phyloP scores from a whole-genome alignment of 2,329 filamentous ascomycete genomes.

The Thielaviopsis punctulata region DNA sequence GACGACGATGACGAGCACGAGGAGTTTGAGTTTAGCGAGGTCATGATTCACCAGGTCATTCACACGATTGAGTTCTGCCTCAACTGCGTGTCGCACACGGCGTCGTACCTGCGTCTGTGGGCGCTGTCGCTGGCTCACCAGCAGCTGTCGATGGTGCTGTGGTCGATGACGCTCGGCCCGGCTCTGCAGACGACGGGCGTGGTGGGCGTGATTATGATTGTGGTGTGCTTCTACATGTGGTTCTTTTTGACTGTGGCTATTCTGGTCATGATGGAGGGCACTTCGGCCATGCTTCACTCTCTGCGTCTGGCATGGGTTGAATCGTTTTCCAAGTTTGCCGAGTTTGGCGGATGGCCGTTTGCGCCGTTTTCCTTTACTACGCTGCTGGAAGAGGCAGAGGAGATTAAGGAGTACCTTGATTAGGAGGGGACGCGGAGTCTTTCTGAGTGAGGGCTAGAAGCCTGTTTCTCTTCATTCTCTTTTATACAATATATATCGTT shows the following conservation, averaged over 20 bases:
- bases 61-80: slow-evolving; percentile 99
- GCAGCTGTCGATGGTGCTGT: slow-evolving; percentile 88
- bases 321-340: slow-evolving; percentile 93
- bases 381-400: slow-evolving; percentile 67
- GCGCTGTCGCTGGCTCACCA: slow-evolving; percentile 93
- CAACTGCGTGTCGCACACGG: slow-evolving; percentile 97
- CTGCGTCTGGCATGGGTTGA: slow-evolving; percentile 91
- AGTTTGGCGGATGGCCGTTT: slow-evolving; percentile 77
- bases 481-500: too few relatives aligned
- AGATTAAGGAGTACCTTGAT: slow-evolving; percentile 37
- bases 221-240: slow-evolving; percentile 75
- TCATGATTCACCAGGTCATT: slow-evolving; percentile 98
- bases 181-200: slow-evolving; percentile 52
- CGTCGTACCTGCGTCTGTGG: slow-evolving; percentile 97
- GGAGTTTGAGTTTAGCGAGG: slow-evolving; percentile 92
- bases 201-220: slow-evolving; percentile 60
- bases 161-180: slow-evolving; percentile 82
- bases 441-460: too few relatives aligned
- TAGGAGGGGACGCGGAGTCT: slow-evolving; percentile 15
- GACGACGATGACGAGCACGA: slow-evolving; percentile 61
- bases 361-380: slow-evolving; percentile 76
- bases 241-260: slow-evolving; percentile 59
- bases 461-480: too few relatives aligned
- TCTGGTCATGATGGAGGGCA: slow-evolving; percentile 88
- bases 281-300: slow-evolving; percentile 78